phyloP scores from a whole-genome alignment of 2,329 filamentous ascomycete species.

The Ophiostoma perfectum region DNA sequence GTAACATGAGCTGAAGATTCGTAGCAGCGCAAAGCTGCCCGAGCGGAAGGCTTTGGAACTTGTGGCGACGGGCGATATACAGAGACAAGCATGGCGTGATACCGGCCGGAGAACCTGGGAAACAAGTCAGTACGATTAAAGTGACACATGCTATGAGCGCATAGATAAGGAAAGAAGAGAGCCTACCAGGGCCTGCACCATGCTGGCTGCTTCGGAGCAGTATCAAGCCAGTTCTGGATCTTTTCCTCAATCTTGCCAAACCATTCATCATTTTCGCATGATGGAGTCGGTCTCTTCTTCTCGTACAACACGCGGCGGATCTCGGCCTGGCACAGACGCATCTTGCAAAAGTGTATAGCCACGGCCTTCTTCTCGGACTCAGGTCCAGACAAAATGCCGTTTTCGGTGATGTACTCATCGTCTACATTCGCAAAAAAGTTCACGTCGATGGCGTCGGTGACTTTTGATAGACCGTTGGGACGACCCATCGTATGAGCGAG shows the following conservation, averaged over 20 bases:
- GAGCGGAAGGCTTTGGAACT: slow-evolving; percentile 72
- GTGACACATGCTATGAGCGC: slow-evolving; percentile 14
- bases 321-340: slow-evolving; percentile 81
- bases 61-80: slow-evolving; percentile 89
- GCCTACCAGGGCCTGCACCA: slow-evolving; percentile 77
- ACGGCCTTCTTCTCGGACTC: slow-evolving; percentile 78
- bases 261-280: slow-evolving; percentile 79
- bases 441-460: slow-evolving; percentile 77
- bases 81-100: slow-evolving; percentile 83
- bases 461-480: slow-evolving; percentile 77
- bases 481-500: slow-evolving; percentile 83
- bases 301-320: slow-evolving; percentile 83
- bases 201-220: slow-evolving; percentile 61
- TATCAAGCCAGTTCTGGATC: slow-evolving; percentile 72
- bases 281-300: slow-evolving; percentile 70
- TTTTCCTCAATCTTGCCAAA: slow-evolving; percentile 74
- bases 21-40: slow-evolving; percentile 77
- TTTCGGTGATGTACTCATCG: slow-evolving; percentile 73
- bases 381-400: slow-evolving; percentile 67
- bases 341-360: slow-evolving; percentile 88
- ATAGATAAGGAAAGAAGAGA: not conserved
- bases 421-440: slow-evolving; percentile 76
- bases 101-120: slow-evolving; percentile 59
- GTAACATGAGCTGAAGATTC: slow-evolving; percentile 79
- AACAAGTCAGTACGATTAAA: not conserved